Evolutionary conservation across 441 rosid species (phyloP), one percentile per base, ranked within the genome.

Genomic region (Pelargonium myrrhifolium): DNA sequence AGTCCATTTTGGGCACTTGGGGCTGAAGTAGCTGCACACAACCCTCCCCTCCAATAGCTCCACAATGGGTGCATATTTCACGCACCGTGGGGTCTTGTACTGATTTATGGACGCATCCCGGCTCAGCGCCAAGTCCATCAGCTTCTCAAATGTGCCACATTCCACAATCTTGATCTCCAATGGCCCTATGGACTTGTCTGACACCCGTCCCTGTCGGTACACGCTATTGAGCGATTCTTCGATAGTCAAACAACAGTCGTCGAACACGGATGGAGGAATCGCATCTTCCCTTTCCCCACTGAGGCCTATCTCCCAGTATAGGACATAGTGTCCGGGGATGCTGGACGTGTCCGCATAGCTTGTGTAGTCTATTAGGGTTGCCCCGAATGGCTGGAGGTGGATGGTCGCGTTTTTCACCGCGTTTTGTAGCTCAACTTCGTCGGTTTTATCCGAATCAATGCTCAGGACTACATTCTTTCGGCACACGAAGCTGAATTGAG

Each of bases 141-240:
- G 79, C 82, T 81, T 86, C 67, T 86, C 86, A 63, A 86, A 84
- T 61, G 87, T 81, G 40, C 89, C 89, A 40, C 66, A 39, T 66
- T 83, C 85, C 3, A 86, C 92, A 6, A 83, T 66, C 78, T 71
- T 86, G 24, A 84, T 76, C 84, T 86, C 89, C 12, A 86, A 75
- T 11, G 89, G 81, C 4, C 86, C 92, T 14, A 86, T 84, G 2
- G 89, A 86, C 72, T 81, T 86, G 61, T 85, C 87, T 0, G 79
- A 77, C 24, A 74, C 85, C n/a, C 89, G 76, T 45, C 92, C 84
- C 71, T 84, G 89, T 35, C 89, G 79, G 67, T 86, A 83, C 12
- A 85, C 89, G 73, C 89, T 86, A 74, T 86, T 85, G 0, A 83
- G 80, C n/a, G 90, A 86, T 72, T 86, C 90, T 64, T 86, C 90